Conservation (phyloP, 192 early-diverging fungal species). For the Cladochytrium replicatum region DNA sequence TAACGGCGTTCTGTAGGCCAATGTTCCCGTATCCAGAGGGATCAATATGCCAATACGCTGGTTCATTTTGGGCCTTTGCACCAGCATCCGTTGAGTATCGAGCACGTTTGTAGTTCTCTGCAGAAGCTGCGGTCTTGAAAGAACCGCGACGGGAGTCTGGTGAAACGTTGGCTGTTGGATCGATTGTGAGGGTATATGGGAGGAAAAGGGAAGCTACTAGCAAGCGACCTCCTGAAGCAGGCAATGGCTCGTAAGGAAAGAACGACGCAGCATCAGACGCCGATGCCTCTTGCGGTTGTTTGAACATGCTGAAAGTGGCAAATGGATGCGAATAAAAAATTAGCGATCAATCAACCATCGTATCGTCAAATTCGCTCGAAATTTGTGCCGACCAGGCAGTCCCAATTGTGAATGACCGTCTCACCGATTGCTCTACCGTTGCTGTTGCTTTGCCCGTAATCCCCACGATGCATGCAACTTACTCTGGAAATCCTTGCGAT, state of each 20-base stretch:
- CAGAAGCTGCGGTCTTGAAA: neutral
- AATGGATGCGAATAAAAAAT: no score
- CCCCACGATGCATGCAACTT: no score
- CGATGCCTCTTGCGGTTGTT: no score
- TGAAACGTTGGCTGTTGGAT: neutral
- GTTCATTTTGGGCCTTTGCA: conserved; percentile 2
- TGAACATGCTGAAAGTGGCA: no score
- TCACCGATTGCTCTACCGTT: no score
- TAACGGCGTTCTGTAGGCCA: conserved; percentile 89
- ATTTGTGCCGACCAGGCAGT: no score
- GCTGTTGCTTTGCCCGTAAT: no score
- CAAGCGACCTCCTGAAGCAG: conserved; percentile 7
- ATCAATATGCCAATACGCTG: conserved; percentile 37
- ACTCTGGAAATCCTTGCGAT: no score
- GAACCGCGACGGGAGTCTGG: neutral
- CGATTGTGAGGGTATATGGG: conserved; percentile 15
- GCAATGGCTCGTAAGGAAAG: neutral
- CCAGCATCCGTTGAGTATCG: conserved; percentile 2
- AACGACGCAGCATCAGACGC: no score
- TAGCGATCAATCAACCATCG: no score
- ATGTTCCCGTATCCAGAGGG: conserved; percentile 76
- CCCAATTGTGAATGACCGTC: no score
- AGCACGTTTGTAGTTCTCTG: neutral
- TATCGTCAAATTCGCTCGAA: no score
- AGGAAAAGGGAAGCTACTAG: conserved; percentile 24